A percentile compares a stretch with the other conserved stretches of the same genome.
Conservation (phyloP, 1,284 basidiomycete genomes). For the Ganoderma leucocontextum region DNA sequence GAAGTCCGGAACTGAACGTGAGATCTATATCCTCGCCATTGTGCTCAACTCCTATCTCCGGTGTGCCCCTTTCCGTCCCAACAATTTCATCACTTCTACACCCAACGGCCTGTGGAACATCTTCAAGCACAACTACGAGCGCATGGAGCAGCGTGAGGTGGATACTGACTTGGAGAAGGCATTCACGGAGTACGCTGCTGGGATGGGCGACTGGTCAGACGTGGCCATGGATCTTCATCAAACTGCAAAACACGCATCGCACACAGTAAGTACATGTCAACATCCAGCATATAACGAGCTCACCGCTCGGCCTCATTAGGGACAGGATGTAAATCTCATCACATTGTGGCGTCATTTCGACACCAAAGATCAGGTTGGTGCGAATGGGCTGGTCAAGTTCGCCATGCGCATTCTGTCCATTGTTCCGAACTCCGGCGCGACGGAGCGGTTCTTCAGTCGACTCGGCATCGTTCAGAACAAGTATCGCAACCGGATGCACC, state of each 20-base stretch:
- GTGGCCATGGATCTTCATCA: neutral
- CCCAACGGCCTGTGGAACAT: slow-evolving; percentile 10
- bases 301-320: too few species aligned
- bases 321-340: slow-evolving; percentile 9
- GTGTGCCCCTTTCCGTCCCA: slow-evolving; percentile 20
- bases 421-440: slow-evolving; percentile 35
- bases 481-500: slow-evolving; percentile 24
- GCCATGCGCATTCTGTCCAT: slow-evolving; percentile 35
- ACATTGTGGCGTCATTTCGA: slow-evolving; percentile 3
- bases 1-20: slow-evolving; percentile 48
- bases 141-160: neutral
- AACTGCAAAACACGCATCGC: neutral
- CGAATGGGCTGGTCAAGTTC: slow-evolving; percentile 31
- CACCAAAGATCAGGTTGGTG: slow-evolving; percentile 4
- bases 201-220: neutral
- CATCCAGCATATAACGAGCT: too few species aligned
- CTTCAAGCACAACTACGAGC: slow-evolving; percentile 6
- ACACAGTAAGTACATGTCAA: too few species aligned
- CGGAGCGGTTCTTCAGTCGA: slow-evolving; percentile 34
- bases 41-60: slow-evolving; percentile 48
- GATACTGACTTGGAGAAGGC: neutral
- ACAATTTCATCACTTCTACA: slow-evolving; percentile 12
- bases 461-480: slow-evolving; percentile 35
- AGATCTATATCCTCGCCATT: slow-evolving; percentile 50
- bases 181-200: neutral